A percentile compares a stretch with the other conserved stretches of the same genome.
Conservation (phyloP, 129 eudicot genomes). For the Saposhnikovia divaricata region DNA sequence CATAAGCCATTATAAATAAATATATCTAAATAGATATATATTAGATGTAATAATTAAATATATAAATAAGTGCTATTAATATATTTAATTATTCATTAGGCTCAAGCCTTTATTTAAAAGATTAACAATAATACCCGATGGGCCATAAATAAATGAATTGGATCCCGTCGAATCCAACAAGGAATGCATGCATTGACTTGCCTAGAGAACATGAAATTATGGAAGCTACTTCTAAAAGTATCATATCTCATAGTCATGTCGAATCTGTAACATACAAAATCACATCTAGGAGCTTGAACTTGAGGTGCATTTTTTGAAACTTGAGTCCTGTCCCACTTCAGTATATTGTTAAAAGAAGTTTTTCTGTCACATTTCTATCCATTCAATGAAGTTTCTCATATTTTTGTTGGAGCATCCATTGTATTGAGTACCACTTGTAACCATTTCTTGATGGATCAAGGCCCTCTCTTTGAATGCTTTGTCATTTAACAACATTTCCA, state of each 20-base stretch:
- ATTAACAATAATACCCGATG: no score
- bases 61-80: no score
- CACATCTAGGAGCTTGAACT: not conserved
- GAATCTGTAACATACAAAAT: no score
- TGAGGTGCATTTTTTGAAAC: not conserved
- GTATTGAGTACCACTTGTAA: not conserved
- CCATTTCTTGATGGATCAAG: not conserved
- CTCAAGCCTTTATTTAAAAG: no score
- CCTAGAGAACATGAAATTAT: not conserved
- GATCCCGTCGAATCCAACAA: no score
- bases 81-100: no score
- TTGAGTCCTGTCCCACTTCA: not conserved
- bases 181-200: not conserved
- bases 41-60: no score
- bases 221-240: not conserved
- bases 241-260: no score
- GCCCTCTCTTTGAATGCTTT: not conserved
- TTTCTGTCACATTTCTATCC: not conserved
- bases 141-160: no score
- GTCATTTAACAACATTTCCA: not conserved
- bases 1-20: no score
- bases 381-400: not conserved
- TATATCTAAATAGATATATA: no score
- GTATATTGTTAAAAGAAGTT: not conserved
- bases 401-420: slow-evolving; percentile 1